Base-by-base conservation (phyloP, 805 yeast genomes). In the Cyberlindnera petersonii region DNA sequence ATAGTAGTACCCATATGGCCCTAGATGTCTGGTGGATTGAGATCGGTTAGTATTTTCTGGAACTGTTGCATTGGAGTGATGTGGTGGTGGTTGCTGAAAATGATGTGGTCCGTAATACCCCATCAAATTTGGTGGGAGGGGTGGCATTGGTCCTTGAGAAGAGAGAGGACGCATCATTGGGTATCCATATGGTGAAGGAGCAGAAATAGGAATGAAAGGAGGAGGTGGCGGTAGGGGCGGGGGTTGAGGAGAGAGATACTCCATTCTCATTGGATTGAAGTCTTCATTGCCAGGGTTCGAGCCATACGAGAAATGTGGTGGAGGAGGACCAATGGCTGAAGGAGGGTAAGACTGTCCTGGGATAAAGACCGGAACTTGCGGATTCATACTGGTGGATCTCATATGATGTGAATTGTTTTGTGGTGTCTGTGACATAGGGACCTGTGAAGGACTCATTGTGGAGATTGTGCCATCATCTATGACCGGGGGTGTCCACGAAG, bases 291-390 rank as follows among this genome's bases (percentile, higher is more conserved):
- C n/a, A n/a, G n/a, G n/a, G n/a, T n/a, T n/a, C n/a, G n/a, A n/a
- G n/a, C n/a, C n/a, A n/a, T n/a, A n/a, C n/a, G n/a, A n/a, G n/a
- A n/a, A n/a, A n/a, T n/a, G n/a, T 14, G 31, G 14, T 35, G 14
- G 28, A 4, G 32, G 33, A 26, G 32, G 37, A 3, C n/a, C n/a
- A n/a, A n/a, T n/a, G n/a, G 26, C 35, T 5, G 20, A 31, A 15
- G 19, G 36, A 11, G 40, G 38, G 18, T 34, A 24, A 3, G 24
- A 23, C 13, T 31, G 24, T 16, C 21, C 35, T 5, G 40, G 40
- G 21, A 26, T 23, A 16, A 24, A 35, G 17, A 30, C 13, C 10
- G 24, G 33, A 4, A 21, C 7, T 6, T n/a, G 20, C 5, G 26
- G n/a, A 4, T 20, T 10, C 18, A 31, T 9, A 9, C 24, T 20